Evolutionary conservation across 176 grass and related monocot genomes (phyloP).

Genomic region (Avena atlantica): DNA sequence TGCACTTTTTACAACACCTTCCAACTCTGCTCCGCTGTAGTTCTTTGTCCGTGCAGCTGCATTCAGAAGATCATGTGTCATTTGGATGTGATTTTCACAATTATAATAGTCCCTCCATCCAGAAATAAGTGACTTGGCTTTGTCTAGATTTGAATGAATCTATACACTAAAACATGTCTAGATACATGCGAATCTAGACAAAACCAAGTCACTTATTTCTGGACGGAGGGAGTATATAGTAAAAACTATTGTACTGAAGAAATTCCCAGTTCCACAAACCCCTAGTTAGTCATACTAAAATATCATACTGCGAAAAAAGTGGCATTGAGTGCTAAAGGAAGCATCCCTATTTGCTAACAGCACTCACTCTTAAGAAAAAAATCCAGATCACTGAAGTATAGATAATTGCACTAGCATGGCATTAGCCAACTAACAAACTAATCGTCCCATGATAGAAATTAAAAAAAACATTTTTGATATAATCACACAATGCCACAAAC

Average conservation of each 20-base stretch:
- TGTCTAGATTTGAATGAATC: too few species aligned
- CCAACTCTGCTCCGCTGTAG: constrained; percentile 94
- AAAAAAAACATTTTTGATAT: constrained; percentile 26
- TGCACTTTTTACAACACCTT: constrained; percentile 99
- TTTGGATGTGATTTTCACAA: constrained; percentile 25
- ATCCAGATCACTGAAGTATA: constrained; percentile 10
- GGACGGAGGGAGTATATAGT: neutral
- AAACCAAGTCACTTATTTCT: too few species aligned
- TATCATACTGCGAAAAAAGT: neutral
- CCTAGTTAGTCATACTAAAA: constrained; percentile 34
- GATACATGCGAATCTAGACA: too few species aligned
- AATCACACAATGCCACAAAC: constrained; percentile 18
- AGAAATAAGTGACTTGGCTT: too few species aligned
- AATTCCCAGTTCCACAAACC: constrained; percentile 18
- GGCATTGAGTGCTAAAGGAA: constrained; percentile 6
- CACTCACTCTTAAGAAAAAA: neutral
- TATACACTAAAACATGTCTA: too few species aligned
- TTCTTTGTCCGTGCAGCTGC: constrained; percentile 97
- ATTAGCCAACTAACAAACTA: neutral
- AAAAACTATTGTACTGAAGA: constrained; percentile 12
- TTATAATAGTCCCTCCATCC: neutral
- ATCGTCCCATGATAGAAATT: neutral
- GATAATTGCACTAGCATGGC: constrained; percentile 24
- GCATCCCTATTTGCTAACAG: neutral
- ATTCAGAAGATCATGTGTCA: constrained; percentile 44